A percentile compares a stretch with the other conserved stretches of the same genome.
These are phyloP conservation scores for Thelephora aurantiotincta DNA, from an alignment of 768 basidiomycete species.

Conservation along the genomic window DNA sequence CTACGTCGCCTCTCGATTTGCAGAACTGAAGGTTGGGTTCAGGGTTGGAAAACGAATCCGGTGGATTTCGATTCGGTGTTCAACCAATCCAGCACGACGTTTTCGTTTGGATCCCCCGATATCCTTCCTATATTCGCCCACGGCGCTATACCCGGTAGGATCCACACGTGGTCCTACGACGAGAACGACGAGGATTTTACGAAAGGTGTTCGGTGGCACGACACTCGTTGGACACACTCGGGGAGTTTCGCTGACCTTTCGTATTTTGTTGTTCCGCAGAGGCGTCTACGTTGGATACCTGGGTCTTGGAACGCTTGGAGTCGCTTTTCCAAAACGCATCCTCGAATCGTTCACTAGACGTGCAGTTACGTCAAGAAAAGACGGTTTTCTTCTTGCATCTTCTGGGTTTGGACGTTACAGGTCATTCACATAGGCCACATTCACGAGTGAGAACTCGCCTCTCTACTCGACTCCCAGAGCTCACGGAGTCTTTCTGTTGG, in stretches of 20 bases:
- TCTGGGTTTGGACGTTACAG: slow-evolving; percentile 75
- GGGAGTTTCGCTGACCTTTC: neutral
- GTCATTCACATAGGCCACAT: slow-evolving; percentile 75
- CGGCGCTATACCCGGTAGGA: slow-evolving; percentile 57
- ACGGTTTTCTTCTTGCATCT: slow-evolving; percentile 76
- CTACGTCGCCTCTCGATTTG: neutral
- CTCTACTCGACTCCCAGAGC: neutral
- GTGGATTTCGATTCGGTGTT: slow-evolving; percentile 85
- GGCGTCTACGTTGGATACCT: slow-evolving; percentile 62
- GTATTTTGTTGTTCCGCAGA: slow-evolving; percentile 24
- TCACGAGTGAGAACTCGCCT: slow-evolving; percentile 33
- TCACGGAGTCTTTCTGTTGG: neutral
- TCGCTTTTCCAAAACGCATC: slow-evolving; percentile 52
- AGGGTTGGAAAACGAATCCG: slow-evolving; percentile 84
- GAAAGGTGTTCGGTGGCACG: slow-evolving; percentile 34
- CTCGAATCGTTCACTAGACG: slow-evolving; percentile 29
- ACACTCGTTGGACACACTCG: neutral
- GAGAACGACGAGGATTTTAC: slow-evolving; percentile 79
- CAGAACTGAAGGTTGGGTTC: slow-evolving; percentile 1
- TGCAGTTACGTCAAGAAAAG: slow-evolving; percentile 39
- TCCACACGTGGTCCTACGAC: slow-evolving; percentile 63
- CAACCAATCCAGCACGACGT: slow-evolving; percentile 66
- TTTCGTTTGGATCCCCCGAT: slow-evolving; percentile 79
- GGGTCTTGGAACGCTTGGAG: slow-evolving; percentile 64
- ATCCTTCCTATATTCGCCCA: slow-evolving; percentile 78